A percentile compares a stretch with the other conserved stretches of the same genome.
These are phyloP conservation scores for Laguncularia racemosa DNA, from an alignment of 345 rosid genomes.

Conservation along the genomic window DNA sequence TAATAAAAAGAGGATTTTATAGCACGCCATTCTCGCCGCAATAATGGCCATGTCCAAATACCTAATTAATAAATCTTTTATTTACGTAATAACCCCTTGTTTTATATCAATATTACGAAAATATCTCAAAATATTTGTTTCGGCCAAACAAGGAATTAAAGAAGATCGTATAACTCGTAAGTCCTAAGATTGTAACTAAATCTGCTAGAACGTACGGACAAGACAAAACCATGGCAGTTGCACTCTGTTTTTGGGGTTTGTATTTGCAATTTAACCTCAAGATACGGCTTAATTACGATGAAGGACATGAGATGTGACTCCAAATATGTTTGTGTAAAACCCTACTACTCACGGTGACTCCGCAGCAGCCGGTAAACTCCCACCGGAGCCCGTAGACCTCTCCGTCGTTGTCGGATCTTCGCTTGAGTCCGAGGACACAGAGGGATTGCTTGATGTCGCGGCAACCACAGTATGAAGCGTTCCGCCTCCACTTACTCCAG, in stretches of 20 bases:
- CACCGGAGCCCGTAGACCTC: conserved; percentile 69
- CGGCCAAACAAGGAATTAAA: too few species aligned
- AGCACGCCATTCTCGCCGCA: conserved; percentile 89
- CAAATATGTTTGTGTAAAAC: conserved; percentile 3
- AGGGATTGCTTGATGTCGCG: conserved; percentile 43
- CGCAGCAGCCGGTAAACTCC: conserved; percentile 33
- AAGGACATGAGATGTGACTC: conserved; percentile 15
- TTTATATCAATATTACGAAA: conserved; percentile 33
- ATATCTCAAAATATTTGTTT: conserved; percentile 8
- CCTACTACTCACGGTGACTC: conserved; percentile 82
- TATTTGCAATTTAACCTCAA: background rate
- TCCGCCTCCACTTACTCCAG: conserved; percentile 1
- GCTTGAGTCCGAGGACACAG: conserved; percentile 74
- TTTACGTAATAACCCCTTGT: conserved; percentile 13
- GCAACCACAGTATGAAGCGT: conserved; percentile 21
- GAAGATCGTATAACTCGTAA: too few species aligned
- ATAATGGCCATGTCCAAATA: conserved; percentile 51
- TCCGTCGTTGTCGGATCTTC: conserved; percentile 73
- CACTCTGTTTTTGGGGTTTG: conserved; percentile 14
- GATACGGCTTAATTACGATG: conserved; percentile 25
- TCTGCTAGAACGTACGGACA: conserved; percentile 33
- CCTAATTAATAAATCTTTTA: conserved; percentile 6
- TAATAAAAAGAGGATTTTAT: conserved; percentile 11
- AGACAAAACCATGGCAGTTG: conserved; percentile 4
- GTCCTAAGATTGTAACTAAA: too few species aligned